Percentiles rank a stretch among this genome's conserved stretches.
phyloP scores from a whole-genome alignment of 78 protist species.

The Polysphondylium violaceum region DNA sequence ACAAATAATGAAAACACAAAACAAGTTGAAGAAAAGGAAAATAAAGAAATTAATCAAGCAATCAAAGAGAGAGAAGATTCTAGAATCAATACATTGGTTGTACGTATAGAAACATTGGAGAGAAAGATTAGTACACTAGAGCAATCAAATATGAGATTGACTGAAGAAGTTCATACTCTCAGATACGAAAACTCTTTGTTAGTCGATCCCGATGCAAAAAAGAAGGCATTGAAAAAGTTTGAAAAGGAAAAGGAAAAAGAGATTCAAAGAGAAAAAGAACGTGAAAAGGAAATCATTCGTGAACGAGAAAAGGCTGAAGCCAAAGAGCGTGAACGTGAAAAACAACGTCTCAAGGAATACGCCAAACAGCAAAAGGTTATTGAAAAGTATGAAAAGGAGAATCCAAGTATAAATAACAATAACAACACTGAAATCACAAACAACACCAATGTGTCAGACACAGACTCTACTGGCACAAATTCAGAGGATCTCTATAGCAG shows the following conservation, averaged over 20 bases:
- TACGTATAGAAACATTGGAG: conserved; percentile 34
- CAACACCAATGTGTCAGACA: background rate
- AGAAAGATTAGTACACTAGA: conserved; percentile 21
- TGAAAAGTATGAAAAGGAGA: conserved; percentile 20
- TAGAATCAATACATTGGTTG: conserved; percentile 15
- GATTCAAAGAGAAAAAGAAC: conserved; percentile 16
- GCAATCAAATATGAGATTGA: background rate
- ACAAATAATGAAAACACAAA: background rate
- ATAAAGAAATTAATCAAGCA: background rate
- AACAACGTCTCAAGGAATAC: conserved; percentile 16
- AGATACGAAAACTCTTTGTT: conserved; percentile 11
- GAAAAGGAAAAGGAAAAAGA: conserved; percentile 62
- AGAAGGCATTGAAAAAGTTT: conserved; percentile 47
- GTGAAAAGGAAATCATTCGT: conserved; percentile 8
- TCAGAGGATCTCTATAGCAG: background rate
- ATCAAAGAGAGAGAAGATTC: conserved; percentile 14
- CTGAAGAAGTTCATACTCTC: conserved; percentile 1
- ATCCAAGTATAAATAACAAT: background rate
- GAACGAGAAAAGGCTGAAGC: conserved; percentile 26
- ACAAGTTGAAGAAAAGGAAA: conserved; percentile 26
- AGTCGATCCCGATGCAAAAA: conserved; percentile 22
- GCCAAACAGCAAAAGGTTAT: conserved; percentile 20
- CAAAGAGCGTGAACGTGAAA: conserved; percentile 27
- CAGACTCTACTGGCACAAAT: background rate
- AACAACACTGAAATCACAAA: background rate